These are phyloP conservation scores for Ceratocystis papillata DNA, from an alignment of 2,329 filamentous ascomycete species.

Conservation along the genomic window DNA sequence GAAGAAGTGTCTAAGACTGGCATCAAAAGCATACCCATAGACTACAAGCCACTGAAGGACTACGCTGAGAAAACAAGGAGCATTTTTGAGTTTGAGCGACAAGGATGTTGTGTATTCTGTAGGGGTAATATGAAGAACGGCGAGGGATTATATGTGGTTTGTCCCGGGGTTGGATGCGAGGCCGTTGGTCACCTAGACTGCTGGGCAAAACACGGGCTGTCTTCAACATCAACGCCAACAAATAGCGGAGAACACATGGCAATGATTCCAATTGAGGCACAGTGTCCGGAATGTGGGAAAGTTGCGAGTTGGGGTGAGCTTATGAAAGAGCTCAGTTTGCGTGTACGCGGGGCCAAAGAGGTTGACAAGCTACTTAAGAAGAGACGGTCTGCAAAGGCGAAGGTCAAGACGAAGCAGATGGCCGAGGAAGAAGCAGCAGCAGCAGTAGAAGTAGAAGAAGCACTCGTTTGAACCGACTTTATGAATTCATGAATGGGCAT, in stretches of 20 bases:
- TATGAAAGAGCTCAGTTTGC: slow-evolving; percentile 70
- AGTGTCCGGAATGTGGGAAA: slow-evolving; percentile 58
- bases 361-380: slow-evolving; percentile 57
- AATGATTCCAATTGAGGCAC: slow-evolving; percentile 57
- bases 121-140: slow-evolving; percentile 36
- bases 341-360: slow-evolving; percentile 59
- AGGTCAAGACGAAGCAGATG: slow-evolving; percentile 10
- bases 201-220: slow-evolving; percentile 45
- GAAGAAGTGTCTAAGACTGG: slow-evolving; percentile 33
- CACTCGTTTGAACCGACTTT: no score
- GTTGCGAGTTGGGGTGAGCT: slow-evolving; percentile 61
- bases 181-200: slow-evolving; percentile 50
- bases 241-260: slow-evolving; percentile 30
- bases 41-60: slow-evolving; percentile 43
- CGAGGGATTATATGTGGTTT: slow-evolving; percentile 47
- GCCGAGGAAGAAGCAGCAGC: neutral
- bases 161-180: slow-evolving; percentile 43
- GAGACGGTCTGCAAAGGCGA: slow-evolving; percentile 30
- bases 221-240: slow-evolving; percentile 27
- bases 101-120: slow-evolving; percentile 47
- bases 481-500: no score
- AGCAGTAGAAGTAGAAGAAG: no score
- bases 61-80: slow-evolving; percentile 47
- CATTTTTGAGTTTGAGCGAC: slow-evolving; percentile 45
- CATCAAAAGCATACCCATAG: slow-evolving; percentile 45